Percentiles rank a stretch among this genome's conserved stretches.
Conservation (phyloP, 306 rosid species). For the Sindora glabra region DNA sequence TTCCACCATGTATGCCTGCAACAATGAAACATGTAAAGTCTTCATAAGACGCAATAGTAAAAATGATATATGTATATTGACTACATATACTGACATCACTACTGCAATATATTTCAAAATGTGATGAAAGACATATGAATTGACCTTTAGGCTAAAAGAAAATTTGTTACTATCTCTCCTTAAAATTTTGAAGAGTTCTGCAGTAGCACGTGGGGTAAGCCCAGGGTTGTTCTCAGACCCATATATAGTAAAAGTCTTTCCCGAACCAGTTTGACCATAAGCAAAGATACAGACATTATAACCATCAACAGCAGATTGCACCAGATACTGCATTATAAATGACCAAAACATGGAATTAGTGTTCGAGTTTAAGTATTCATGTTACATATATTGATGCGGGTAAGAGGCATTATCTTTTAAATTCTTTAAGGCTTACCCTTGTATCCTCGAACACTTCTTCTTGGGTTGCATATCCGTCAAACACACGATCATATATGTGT, state of each 20-base stretch:
- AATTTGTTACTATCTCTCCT: constrained; percentile 61
- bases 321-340: constrained; percentile 63
- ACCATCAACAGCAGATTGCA: constrained; percentile 89
- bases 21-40: not conserved
- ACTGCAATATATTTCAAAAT: not conserved
- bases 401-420: no score
- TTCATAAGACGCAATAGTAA: not conserved
- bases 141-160: constrained; percentile 76
- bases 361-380: not conserved
- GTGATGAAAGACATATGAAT: not conserved
- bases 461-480: constrained; percentile 64
- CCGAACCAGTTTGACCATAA: constrained; percentile 94
- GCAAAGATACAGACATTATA: constrained; percentile 92
- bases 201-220: constrained; percentile 72
- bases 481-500: constrained; percentile 74
- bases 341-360: not conserved
- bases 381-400: not conserved
- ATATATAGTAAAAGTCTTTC: constrained; percentile 83
- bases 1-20: constrained; percentile 90
- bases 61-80: no score
- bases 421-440: no score
- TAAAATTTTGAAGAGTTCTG: constrained; percentile 67
- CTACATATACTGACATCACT: no score
- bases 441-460: constrained; percentile 90
- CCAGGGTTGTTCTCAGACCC: constrained; percentile 77